Conservation (phyloP, 768 basidiomycete species). For the Hericium alpestre region DNA sequence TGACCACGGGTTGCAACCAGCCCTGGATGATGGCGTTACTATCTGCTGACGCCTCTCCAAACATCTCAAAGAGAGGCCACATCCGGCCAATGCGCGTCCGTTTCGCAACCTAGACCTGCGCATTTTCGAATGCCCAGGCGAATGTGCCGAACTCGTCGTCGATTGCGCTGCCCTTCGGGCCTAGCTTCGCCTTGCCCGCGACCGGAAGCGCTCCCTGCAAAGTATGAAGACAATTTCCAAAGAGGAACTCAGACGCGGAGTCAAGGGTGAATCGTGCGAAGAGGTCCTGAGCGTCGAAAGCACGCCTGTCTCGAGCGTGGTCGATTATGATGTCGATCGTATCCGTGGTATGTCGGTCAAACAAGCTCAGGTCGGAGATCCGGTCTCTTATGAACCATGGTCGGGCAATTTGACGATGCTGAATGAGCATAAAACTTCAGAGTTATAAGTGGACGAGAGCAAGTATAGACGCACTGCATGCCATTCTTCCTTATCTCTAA, state of each 20-base stretch:
- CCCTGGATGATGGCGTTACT: not conserved
- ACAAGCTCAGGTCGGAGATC: constrained; percentile 22
- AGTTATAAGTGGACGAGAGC: not conserved
- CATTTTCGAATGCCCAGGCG: constrained; percentile 30
- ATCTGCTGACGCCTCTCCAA: not conserved
- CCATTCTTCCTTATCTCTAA: constrained; percentile 35
- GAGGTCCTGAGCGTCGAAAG: constrained; percentile 24
- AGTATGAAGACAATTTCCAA: constrained; percentile 30
- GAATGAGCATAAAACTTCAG: constrained; percentile 2
- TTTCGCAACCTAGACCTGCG: not conserved
- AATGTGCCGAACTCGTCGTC: constrained; percentile 52
- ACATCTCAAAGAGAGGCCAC: constrained; percentile 1
- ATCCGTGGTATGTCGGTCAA: constrained; percentile 20
- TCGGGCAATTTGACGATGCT: constrained; percentile 24
- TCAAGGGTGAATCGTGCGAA: constrained; percentile 38
- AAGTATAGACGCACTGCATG: constrained; percentile 39
- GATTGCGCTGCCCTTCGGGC: constrained; percentile 51
- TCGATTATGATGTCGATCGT: constrained; percentile 7
- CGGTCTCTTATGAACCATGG: constrained; percentile 23
- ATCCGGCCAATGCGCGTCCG: not conserved
- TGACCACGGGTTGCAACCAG: not conserved
- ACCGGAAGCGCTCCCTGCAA: constrained; percentile 25
- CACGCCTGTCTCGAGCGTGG: constrained; percentile 29
- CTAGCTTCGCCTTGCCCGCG: constrained; percentile 33
- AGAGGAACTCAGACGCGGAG: constrained; percentile 42